Base-by-base conservation (phyloP, 2,329 filamentous ascomycete genomes). In the Orbilia blumenaviensis region DNA sequence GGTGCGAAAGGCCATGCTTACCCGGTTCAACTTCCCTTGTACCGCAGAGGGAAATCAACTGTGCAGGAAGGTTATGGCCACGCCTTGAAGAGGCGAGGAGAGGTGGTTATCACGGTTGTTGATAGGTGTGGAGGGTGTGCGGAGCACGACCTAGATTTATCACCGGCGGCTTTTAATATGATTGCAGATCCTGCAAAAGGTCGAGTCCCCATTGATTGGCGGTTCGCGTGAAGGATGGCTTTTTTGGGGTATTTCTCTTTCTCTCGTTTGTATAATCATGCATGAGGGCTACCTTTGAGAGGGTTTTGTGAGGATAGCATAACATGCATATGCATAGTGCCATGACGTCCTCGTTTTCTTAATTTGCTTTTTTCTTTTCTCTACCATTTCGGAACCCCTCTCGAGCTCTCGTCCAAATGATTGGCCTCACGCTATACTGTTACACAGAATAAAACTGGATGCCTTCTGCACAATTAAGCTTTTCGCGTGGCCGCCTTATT, bases 111-210 rank as follows among this genome's bases (percentile, higher is more conserved):
- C 16, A 79, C 78, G 14, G 68, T 80, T 27, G 78, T 80, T 60
- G 79, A 80, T 66, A 71, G 79, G 27, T 80, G 79, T 46, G 78
- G 78, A 52, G 78, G 78, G n/a, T 80, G 79, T 41, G 68, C 66
- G 12, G 66, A 79, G 74, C 78, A 80, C 32, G 79, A 80, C 68
- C 48, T 80, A 42, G 79, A 80, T 73, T 69, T 80, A 36, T 79
- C 78, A 23, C 78, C 77, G 7, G 78, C 79, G 58, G 78, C 78
- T 7, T 80, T 78, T 52, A 78, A 78, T 68, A 63, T 77, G 58
- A 76, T 80, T 56, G 77, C 79, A 34, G 67, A 79, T 52, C 66
- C 77, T 32, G 76, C 46, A 21, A 73, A 61, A 10, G 78, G 79
- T 16, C 68, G 78, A 16, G 73, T 80, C n/a, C 68, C 60, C 1